Evolutionary conservation across 2,329 filamentous ascomycete species (phyloP), one percentile per base, ranked within the genome.

Genomic region (Ophiostoma ulmi): DNA sequence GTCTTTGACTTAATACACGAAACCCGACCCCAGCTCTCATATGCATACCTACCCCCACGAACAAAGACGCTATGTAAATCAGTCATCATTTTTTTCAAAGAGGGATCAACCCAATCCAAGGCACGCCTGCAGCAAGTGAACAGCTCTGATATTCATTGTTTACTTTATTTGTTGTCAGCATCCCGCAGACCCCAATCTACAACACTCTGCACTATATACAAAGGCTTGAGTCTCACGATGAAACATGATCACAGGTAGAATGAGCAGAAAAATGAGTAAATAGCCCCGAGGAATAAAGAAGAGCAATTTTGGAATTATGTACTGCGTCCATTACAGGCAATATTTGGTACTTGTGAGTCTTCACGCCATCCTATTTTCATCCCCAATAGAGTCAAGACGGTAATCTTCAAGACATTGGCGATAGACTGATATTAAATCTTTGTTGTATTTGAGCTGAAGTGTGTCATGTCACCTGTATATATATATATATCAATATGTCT

Each of bases 161-260:
- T 22, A 38, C 63, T 22, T 65, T 17, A 36, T 65, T 65, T 65
- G 63, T 65, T 39, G 31, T 10, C 63, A 39, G 17, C 63, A 20
- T 38, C 13, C n/a, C 20, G 20, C 36, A 35, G 63, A 65, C 63
- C 63, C 63, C 63, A 65, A 31, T 31, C 4, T 31, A 31, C 3
- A 31, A 65, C 63, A 3, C 17, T 17, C 63, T 65, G 63, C 61
- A 20, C 11, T 7, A n/a, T 35, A 14, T 36, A 65, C 63, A 39
- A 65, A 65, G 63, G 11, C 63, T 39, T 17, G 1, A 38, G 6
- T 65, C 14, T 39, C 31, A 10, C 36, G 20, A 20, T 65, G 63
- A 65, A 65, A 65, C 63, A 65, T 64, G 61, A 48, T 48, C 7
- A 36, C 35, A 38, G n/a, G 5, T 2, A 5, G 36, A 8, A 65